Conservation (phyloP, 2,329 filamentous ascomycete genomes). For the Aureobasidium melanogenum region DNA sequence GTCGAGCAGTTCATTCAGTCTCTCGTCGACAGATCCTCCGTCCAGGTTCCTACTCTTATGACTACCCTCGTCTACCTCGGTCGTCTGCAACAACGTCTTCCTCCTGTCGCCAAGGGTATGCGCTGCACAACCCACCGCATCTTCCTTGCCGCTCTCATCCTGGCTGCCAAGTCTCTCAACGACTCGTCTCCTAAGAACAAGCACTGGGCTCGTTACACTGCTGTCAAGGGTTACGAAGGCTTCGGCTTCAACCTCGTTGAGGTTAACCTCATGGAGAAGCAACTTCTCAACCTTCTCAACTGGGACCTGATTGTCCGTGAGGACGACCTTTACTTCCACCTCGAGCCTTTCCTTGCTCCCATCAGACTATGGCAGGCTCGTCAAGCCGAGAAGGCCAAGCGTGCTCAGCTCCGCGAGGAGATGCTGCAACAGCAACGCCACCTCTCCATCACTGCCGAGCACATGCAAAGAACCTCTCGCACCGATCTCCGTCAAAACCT, state of each 20-base stretch:
- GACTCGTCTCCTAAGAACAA: slow-evolving; percentile 99
- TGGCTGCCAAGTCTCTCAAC: slow-evolving; percentile 93
- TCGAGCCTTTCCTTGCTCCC: slow-evolving; percentile 81
- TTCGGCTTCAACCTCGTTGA: slow-evolving; percentile 93
- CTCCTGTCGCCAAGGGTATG: slow-evolving; percentile 91
- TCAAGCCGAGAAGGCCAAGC: slow-evolving; percentile 44
- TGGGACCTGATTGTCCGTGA: slow-evolving; percentile 86
- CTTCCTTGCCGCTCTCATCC: slow-evolving; percentile 80
- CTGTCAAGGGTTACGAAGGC: slow-evolving; percentile 60
- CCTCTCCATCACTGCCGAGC: slow-evolving; percentile 30
- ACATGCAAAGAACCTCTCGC: slow-evolving; percentile 22
- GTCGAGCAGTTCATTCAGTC: slow-evolving; percentile 88
- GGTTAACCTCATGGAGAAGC: slow-evolving; percentile 99
- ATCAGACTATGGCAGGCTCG: slow-evolving; percentile 56
- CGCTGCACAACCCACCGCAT: slow-evolving; percentile 95
- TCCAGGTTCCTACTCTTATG: slow-evolving; percentile 96
- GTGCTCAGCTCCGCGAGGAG: slow-evolving; percentile 36
- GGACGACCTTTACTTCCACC: slow-evolving; percentile 75
- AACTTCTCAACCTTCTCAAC: slow-evolving; percentile 86
- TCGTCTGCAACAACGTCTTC: slow-evolving; percentile 73
- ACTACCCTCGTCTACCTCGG: slow-evolving; percentile 88
- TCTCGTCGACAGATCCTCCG: slow-evolving; percentile 84
- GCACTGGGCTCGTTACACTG: slow-evolving; percentile 94
- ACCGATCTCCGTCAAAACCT: slow-evolving; percentile 22
- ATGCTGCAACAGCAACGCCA: slow-evolving; percentile 26